Evolutionary conservation across 345 rosid genomes (phyloP).

Genomic region (Melaleuca quinquenervia): DNA sequence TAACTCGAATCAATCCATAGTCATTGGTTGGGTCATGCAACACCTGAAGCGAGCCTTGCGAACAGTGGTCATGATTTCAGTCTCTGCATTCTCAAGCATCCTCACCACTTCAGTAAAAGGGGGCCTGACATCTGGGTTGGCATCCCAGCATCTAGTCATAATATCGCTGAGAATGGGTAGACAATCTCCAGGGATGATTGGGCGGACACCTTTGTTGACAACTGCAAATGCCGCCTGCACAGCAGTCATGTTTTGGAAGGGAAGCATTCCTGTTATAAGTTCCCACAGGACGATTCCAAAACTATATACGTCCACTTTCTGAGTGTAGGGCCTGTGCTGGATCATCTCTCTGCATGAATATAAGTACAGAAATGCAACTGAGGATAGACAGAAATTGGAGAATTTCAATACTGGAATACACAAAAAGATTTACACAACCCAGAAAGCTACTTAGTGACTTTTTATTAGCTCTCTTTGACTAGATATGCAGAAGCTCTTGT

Average conservation of each 20-base stretch:
- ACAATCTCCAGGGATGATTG: slow-evolving; percentile 20
- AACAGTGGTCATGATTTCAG: slow-evolving; percentile 23
- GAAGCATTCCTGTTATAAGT: slow-evolving; percentile 26
- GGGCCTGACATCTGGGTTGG: slow-evolving; percentile 28
- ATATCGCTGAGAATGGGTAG: slow-evolving; percentile 23
- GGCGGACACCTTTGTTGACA: slow-evolving; percentile 28
- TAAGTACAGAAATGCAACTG: not conserved
- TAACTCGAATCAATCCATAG: slow-evolving; percentile 10
- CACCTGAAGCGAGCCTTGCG: slow-evolving; percentile 43
- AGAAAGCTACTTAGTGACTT: not conserved
- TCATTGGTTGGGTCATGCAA: slow-evolving; percentile 29
- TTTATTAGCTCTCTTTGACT: not conserved
- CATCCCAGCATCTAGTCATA: slow-evolving; percentile 33
- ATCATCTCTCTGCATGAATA: slow-evolving; percentile 28
- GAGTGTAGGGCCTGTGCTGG: slow-evolving; percentile 31
- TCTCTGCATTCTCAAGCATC: slow-evolving; percentile 25
- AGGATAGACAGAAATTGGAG: not conserved
- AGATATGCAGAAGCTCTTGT: not conserved
- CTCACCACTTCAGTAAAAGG: slow-evolving; percentile 20
- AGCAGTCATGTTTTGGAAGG: slow-evolving; percentile 35
- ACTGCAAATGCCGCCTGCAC: slow-evolving; percentile 42
- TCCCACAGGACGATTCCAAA: slow-evolving; percentile 44
- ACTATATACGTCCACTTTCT: slow-evolving; percentile 40
- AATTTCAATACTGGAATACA: not conserved
- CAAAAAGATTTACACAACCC: not conserved